These are phyloP conservation scores for Calonectria hawksworthii DNA, from an alignment of 2,329 filamentous ascomycete species.

Conservation along the genomic window DNA sequence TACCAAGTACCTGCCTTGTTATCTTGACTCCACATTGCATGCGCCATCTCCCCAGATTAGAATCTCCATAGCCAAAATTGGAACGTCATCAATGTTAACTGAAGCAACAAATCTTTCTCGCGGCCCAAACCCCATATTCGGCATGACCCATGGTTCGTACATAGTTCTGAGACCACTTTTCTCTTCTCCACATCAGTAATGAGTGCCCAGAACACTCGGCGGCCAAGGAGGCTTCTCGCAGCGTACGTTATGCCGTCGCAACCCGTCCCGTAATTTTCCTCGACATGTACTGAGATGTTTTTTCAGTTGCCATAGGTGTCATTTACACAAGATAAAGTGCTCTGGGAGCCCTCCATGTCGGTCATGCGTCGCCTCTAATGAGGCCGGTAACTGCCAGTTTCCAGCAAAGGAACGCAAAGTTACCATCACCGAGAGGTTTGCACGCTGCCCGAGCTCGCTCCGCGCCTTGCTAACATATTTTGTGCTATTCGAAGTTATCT, in stretches of 20 bases:
- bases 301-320: slow-evolving; percentile 56
- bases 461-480: neutral
- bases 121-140: neutral
- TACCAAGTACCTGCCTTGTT: neutral
- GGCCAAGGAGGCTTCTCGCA: slow-evolving; percentile 43
- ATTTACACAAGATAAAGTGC: slow-evolving; percentile 62
- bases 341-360: slow-evolving; percentile 59
- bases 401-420: slow-evolving; percentile 58
- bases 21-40: neutral
- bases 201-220: slow-evolving; percentile 35
- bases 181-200: slow-evolving; percentile 25
- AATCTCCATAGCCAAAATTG: neutral
- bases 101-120: neutral
- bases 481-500: slow-evolving; percentile 44
- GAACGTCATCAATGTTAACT: neutral
- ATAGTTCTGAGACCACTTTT: slow-evolving; percentile 12
- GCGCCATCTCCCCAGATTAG: slow-evolving; percentile 8
- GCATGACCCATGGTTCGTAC: slow-evolving; percentile 6
- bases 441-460: slow-evolving; percentile 34
- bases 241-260: slow-evolving; percentile 36
- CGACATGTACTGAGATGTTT: neutral
- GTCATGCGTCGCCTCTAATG: slow-evolving; percentile 55
- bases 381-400: slow-evolving; percentile 55
- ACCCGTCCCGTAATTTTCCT: neutral
- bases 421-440: slow-evolving; percentile 50